Conservation (phyloP, 2,329 filamentous ascomycete genomes). For the Aspergillus pseudoviridinutans region DNA sequence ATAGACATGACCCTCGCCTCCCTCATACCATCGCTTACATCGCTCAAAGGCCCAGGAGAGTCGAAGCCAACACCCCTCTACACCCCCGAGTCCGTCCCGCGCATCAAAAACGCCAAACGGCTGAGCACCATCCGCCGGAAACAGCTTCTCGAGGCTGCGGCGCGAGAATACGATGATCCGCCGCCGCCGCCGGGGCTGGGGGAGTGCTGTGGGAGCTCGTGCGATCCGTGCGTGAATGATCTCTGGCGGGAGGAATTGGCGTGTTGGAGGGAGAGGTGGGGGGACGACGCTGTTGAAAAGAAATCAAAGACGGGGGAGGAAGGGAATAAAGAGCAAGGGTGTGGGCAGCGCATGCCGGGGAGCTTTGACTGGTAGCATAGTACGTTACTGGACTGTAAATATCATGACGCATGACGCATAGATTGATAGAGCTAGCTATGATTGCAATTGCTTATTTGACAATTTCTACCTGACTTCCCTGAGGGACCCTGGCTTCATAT, state of each 20-base stretch:
- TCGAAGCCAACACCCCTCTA: constrained; percentile 21
- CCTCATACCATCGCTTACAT: background rate
- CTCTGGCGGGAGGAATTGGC: constrained; percentile 32
- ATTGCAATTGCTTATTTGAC: background rate
- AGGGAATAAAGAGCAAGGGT: background rate
- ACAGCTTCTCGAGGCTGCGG: constrained; percentile 30
- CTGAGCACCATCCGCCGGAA: constrained; percentile 28
- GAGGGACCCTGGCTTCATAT: constrained; percentile 58
- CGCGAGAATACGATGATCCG: constrained; percentile 26
- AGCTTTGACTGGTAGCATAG: constrained; percentile 17
- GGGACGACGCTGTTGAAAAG: background rate
- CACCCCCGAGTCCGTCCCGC: constrained; percentile 20
- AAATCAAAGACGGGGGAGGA: background rate
- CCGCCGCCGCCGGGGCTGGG: constrained; percentile 31
- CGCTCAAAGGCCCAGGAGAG: background rate
- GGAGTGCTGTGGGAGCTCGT: constrained; percentile 35
- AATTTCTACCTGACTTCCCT: constrained; percentile 13
- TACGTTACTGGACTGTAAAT: background rate
- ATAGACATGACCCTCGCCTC: background rate
- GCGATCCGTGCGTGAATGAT: constrained; percentile 35
- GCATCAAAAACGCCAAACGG: constrained; percentile 28
- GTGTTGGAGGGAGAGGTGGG: constrained; percentile 32
- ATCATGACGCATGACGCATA: no score
- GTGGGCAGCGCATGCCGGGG: constrained; percentile 17
- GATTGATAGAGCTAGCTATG: background rate